phyloP scores from a whole-genome alignment of 2,329 filamentous ascomycete genomes.

The Colletotrichum sp. region DNA sequence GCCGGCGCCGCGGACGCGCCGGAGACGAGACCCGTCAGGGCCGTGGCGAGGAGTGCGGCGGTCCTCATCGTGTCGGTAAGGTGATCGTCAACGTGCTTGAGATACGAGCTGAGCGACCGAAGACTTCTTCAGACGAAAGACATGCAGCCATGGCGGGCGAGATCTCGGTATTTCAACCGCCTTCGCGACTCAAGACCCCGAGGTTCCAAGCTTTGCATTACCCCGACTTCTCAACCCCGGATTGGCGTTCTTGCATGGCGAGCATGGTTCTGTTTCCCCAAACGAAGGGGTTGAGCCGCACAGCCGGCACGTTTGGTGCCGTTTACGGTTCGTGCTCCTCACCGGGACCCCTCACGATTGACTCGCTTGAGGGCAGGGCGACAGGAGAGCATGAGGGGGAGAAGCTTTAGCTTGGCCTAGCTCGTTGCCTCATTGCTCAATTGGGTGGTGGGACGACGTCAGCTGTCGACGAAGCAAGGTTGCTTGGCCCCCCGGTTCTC shows the following conservation, averaged over 20 bases:
- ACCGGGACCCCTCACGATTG: neutral
- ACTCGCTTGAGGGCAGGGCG: neutral
- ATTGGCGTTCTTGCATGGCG: neutral
- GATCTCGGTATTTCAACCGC: neutral
- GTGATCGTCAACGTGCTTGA: neutral
- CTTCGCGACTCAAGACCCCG: neutral
- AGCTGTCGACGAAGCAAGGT: conserved; percentile 5
- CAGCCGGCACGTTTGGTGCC: neutral
- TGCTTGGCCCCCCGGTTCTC: neutral
- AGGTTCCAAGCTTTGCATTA: neutral
- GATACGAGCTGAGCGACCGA: neutral
- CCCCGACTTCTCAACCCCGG: neutral
- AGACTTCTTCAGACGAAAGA: neutral
- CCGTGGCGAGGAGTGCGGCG: neutral
- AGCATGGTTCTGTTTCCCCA: neutral
- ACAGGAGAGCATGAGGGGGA: neutral
- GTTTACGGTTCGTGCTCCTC: neutral
- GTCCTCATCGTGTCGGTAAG: neutral
- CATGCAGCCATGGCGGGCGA: neutral
- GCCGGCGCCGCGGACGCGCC: neutral
- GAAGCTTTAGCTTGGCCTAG: neutral
- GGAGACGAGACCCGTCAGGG: neutral
- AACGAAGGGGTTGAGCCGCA: neutral
- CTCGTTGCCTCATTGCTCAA: neutral
- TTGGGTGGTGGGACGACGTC: neutral